phyloP scores from a whole-genome alignment of 345 rosid species.

The Mangifera indica region DNA sequence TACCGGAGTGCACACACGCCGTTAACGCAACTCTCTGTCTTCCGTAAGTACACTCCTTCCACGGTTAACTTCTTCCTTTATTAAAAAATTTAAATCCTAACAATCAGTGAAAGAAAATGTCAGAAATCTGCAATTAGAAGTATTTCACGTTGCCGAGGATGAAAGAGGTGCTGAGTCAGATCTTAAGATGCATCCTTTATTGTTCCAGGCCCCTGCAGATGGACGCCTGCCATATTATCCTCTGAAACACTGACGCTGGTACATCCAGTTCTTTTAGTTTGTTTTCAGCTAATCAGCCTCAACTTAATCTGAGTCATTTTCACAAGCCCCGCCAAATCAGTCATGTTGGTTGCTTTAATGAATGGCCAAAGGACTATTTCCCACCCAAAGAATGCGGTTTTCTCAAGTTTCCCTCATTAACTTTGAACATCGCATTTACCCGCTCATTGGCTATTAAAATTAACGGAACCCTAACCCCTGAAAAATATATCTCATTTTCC shows the following conservation, averaged over 20 bases:
- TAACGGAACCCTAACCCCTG: too few relatives aligned
- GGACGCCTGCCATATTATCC: constrained; percentile 57
- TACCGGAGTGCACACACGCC: too few relatives aligned
- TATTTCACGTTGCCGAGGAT: constrained; percentile 37
- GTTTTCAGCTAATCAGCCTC: constrained; percentile 75
- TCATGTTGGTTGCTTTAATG: constrained; percentile 36
- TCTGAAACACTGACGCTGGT: constrained; percentile 33
- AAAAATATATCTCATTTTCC: too few relatives aligned
- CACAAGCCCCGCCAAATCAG: constrained; percentile 54
- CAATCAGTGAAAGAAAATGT: constrained; percentile 33
- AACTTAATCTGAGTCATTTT: constrained; percentile 72
- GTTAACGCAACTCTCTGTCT: too few relatives aligned
- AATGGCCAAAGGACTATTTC: too few relatives aligned
- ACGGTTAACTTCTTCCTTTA: too few relatives aligned
- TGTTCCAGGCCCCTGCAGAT: constrained; percentile 69
- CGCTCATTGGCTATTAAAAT: too few relatives aligned
- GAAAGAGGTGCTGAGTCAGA: constrained; percentile 47
- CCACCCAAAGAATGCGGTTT: too few relatives aligned
- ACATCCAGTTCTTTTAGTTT: constrained; percentile 62
- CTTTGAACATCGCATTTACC: too few relatives aligned
- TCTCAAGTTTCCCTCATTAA: too few relatives aligned
- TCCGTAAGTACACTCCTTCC: too few relatives aligned
- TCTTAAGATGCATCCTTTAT: constrained; percentile 87
- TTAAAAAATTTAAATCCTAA: too few relatives aligned
- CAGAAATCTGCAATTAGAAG: constrained; percentile 35